Conservation (phyloP, 2,329 filamentous ascomycete species). For the Aphanocladium album region DNA sequence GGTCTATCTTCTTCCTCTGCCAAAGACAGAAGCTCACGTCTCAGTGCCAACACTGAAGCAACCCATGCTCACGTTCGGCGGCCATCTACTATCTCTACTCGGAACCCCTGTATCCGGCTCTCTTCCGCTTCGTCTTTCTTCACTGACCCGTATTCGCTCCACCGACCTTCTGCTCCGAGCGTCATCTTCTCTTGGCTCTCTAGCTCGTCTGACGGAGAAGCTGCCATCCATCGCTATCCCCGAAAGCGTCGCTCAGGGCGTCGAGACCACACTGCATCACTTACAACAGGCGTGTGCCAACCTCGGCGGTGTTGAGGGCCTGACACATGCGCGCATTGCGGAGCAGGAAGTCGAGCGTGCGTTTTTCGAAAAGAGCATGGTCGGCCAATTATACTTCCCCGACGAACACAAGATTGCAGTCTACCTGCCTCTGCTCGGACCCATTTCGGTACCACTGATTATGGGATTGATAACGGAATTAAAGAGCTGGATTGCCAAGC, state of each 20-base stretch:
- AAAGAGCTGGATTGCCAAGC: slow-evolving; percentile 53
- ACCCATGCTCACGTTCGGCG: slow-evolving; percentile 83
- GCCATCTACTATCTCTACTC: slow-evolving; percentile 81
- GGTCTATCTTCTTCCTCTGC: slow-evolving; percentile 53
- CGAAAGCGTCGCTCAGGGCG: slow-evolving; percentile 76
- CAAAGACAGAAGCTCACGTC: slow-evolving; percentile 45
- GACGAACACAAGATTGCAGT: slow-evolving; percentile 98
- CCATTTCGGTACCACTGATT: slow-evolving; percentile 81
- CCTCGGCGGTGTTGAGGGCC: slow-evolving; percentile 59
- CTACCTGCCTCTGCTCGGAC: slow-evolving; percentile 85
- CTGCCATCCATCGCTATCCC: slow-evolving; percentile 91
- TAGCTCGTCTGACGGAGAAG: slow-evolving; percentile 78
- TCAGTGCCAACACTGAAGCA: slow-evolving; percentile 64
- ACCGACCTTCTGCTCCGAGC: slow-evolving; percentile 82
- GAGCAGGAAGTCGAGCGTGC: slow-evolving; percentile 86
- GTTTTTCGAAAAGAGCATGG: slow-evolving; percentile 99
- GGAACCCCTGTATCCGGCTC: slow-evolving; percentile 81
- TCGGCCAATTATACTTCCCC: slow-evolving; percentile 95
- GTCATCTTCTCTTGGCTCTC: slow-evolving; percentile 87
- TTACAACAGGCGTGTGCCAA: slow-evolving; percentile 71
- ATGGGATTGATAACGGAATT: slow-evolving; percentile 81
- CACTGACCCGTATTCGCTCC: slow-evolving; percentile 77
- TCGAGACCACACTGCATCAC: slow-evolving; percentile 72
- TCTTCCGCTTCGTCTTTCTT: slow-evolving; percentile 77
- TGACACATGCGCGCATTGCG: slow-evolving; percentile 77